Percentiles rank a stretch among this genome's conserved stretches.
These are phyloP conservation scores for Litchi chinensis DNA, from an alignment of 345 rosid genomes.

Conservation along the genomic window DNA sequence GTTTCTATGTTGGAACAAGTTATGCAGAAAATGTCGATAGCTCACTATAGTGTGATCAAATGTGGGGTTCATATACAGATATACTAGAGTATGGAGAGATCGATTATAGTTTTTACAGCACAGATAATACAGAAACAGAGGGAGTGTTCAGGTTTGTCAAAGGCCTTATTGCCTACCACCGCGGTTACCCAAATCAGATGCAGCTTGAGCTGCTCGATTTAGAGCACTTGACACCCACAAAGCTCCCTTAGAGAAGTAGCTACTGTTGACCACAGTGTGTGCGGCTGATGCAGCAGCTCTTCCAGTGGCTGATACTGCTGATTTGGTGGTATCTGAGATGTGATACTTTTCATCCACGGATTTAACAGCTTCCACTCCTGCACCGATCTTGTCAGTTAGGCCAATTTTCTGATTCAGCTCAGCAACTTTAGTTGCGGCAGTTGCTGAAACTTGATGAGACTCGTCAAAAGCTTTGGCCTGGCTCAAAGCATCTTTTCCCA, in stretches of 20 bases:
- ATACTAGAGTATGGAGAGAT: background rate
- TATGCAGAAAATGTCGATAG: background rate
- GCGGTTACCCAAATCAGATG: slow-evolving; percentile 60
- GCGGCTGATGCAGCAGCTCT: slow-evolving; percentile 73
- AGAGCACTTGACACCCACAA: slow-evolving; percentile 76
- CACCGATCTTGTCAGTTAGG: slow-evolving; percentile 63
- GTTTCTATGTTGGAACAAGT: background rate
- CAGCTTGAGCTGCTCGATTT: slow-evolving; percentile 66
- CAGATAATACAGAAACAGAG: slow-evolving; percentile 1
- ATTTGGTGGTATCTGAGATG: slow-evolving; percentile 61
- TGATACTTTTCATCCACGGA: slow-evolving; percentile 64
- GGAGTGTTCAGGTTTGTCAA: background rate
- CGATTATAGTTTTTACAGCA: background rate
- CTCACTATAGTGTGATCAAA: background rate
- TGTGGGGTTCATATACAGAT: background rate
- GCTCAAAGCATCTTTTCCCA: slow-evolving; percentile 73
- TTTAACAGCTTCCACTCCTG: slow-evolving; percentile 71
- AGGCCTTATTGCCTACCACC: slow-evolving; percentile 31
- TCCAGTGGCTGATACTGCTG: slow-evolving; percentile 71
- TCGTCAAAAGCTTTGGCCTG: slow-evolving; percentile 74
- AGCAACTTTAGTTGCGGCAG: slow-evolving; percentile 68
- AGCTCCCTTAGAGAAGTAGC: slow-evolving; percentile 81
- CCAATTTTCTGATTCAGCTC: slow-evolving; percentile 66
- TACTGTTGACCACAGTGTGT: slow-evolving; percentile 60
- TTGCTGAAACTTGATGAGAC: slow-evolving; percentile 73